Conservation (phyloP, 805 yeast species). For the Blastobotrys attinorum region DNA sequence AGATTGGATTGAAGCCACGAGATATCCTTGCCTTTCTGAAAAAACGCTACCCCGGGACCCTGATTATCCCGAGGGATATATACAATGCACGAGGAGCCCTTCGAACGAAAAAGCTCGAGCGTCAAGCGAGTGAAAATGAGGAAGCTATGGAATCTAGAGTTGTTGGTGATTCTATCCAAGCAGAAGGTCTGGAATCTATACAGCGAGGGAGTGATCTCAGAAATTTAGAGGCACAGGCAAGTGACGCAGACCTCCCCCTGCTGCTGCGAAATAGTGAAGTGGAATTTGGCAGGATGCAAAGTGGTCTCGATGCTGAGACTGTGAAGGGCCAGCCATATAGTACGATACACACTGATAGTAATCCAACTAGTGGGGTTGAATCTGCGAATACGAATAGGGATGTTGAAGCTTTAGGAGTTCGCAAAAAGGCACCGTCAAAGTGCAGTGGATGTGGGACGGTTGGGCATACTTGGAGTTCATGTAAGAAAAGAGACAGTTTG, state of each 20-base stretch:
- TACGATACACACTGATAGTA: neutral
- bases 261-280: no score
- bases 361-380: neutral
- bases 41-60: neutral
- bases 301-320: no score
- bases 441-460: neutral
- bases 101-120: neutral
- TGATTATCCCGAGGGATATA: neutral
- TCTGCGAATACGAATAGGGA: neutral
- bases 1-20: neutral
- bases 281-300: no score
- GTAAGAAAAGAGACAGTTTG: no score
- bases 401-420: neutral
- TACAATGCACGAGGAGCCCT: neutral
- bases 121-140: no score
- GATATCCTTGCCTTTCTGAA: neutral
- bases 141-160: neutral
- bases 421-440: neutral
- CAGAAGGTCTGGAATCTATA: neutral
- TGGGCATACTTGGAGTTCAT: neutral
- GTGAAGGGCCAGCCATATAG: no score
- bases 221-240: neutral
- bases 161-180: neutral
- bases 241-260: neutral
- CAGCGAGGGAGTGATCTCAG: neutral